These are phyloP conservation scores for Kockovaella imperatae DNA, from an alignment of 768 basidiomycete species.

Conservation along the genomic window DNA sequence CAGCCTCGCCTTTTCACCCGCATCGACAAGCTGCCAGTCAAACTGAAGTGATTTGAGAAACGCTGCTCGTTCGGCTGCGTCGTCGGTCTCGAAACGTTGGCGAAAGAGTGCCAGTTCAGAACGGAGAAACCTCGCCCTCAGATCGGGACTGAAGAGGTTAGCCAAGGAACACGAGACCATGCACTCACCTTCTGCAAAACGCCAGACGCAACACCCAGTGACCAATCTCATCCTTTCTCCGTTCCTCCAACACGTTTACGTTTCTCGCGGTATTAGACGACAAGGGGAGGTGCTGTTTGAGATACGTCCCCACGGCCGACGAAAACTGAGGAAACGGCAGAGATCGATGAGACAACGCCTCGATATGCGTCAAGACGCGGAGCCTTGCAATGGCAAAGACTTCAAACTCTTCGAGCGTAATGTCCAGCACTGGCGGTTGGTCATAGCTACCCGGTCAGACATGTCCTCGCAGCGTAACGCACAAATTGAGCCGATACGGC, in stretches of 20 bases:
- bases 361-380: slow-evolving; percentile 29
- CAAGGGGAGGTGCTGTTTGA: slow-evolving; percentile 69
- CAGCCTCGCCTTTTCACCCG: slow-evolving; percentile 54
- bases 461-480: slow-evolving; percentile 10
- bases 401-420: slow-evolving; percentile 94
- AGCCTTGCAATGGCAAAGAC: slow-evolving; percentile 79
- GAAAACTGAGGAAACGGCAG: slow-evolving; percentile 22
- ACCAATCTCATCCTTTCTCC: slow-evolving; percentile 75
- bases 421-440: slow-evolving; percentile 70
- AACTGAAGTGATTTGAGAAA: slow-evolving; percentile 55
- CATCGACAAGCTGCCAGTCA: slow-evolving; percentile 52
- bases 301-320: slow-evolving; percentile 54
- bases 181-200: slow-evolving; percentile 87
- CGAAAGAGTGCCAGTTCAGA: slow-evolving; percentile 79
- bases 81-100: slow-evolving; percentile 66
- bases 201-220: slow-evolving; percentile 91
- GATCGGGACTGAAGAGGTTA: slow-evolving; percentile 65
- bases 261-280: slow-evolving; percentile 50
- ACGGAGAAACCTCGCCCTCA: slow-evolving; percentile 77
- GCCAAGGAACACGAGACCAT: neutral
- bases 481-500: slow-evolving; percentile 60
- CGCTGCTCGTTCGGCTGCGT: slow-evolving; percentile 52
- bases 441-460: slow-evolving; percentile 59
- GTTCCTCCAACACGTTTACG: slow-evolving; percentile 54
- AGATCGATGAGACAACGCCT: slow-evolving; percentile 31